Evolutionary conservation across 2,329 filamentous ascomycete genomes (phyloP), one percentile per base, ranked within the genome.

Genomic region (Fusarium nygamai): DNA sequence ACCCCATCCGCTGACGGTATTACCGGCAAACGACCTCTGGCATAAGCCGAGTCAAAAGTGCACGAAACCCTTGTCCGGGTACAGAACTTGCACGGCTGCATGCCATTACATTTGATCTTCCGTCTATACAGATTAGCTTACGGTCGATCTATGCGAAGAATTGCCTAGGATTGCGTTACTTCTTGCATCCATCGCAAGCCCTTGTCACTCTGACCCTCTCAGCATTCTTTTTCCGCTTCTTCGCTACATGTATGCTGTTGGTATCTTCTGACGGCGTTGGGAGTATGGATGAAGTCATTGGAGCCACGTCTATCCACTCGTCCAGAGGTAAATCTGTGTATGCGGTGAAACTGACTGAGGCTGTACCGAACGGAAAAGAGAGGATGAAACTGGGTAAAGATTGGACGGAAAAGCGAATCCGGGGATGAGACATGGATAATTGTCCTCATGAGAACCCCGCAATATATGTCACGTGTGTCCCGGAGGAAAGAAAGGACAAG

Each of bases 171-270:
- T 33, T 24, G 43, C 33, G 20, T 69, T 59, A 79, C 77, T 76
- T 78, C 68, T 79, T 79, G 65, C 77, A 79, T 29, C 73, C 61
- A 65, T 79, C 77, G 54, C 77, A 79, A 6, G 77, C 77, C 47
- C 77, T 73, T 12, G 77, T 77, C 10, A 79, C 77, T 31, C 75
- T 73, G 19, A 72, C 68, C 56, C 77, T 76, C 53, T 78, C 72
- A 41, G 50, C 61, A 31, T 69, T 73, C 67, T 72, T 77, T 76
- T 78, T 78, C 76, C 76, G 76, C 10, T 62, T 78, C 48, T 61
- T 77, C 17, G 67, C 39, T 6, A 56, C 44, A 41, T 66, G 53
- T 7, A 53, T 63, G 56, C 47, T 50, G 29, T n/a, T 54, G 36
- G 39, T 50, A 57, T 69, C 69, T 51, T 66, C 67, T 38, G 66